Conservation (phyloP, 176 grass and related monocot species). For the Hyparrhenia diplandra region DNA sequence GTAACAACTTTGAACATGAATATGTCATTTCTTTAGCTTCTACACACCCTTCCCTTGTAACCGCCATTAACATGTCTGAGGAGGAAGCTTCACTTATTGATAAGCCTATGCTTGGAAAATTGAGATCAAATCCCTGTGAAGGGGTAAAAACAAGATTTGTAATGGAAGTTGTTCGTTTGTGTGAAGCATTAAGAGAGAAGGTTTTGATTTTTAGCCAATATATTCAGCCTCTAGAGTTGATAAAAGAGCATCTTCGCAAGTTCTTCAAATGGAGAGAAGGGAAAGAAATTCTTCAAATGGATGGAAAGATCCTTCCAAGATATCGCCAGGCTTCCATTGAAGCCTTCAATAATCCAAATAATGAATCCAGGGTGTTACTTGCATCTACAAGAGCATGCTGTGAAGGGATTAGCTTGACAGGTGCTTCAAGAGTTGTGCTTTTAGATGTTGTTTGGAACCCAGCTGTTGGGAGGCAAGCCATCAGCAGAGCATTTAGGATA, state of each 20-base stretch:
- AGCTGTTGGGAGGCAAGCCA: constrained; percentile 80
- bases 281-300: constrained; percentile 81
- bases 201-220: constrained; percentile 91
- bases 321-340: constrained; percentile 74
- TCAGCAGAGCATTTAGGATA: constrained; percentile 78
- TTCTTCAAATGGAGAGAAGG: constrained; percentile 78
- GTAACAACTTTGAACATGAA: constrained; percentile 69
- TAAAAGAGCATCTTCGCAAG: constrained; percentile 64
- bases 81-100: constrained; percentile 61
- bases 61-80: constrained; percentile 60
- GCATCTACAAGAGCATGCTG: constrained; percentile 92
- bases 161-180: constrained; percentile 74
- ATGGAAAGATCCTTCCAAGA: constrained; percentile 67
- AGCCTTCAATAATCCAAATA: constrained; percentile 72
- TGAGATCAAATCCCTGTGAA: constrained; percentile 62
- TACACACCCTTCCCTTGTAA: constrained; percentile 79
- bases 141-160: constrained; percentile 91
- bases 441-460: constrained; percentile 96
- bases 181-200: constrained; percentile 70
- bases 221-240: constrained; percentile 72
- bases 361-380: constrained; percentile 75
- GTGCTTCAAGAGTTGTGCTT: constrained; percentile 92
- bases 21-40: constrained; percentile 73
- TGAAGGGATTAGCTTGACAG: constrained; percentile 91
- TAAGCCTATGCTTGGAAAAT: constrained; percentile 45